Base-by-base conservation (phyloP, 164 flowering plant species). In the Warburgia ugandensis region DNA sequence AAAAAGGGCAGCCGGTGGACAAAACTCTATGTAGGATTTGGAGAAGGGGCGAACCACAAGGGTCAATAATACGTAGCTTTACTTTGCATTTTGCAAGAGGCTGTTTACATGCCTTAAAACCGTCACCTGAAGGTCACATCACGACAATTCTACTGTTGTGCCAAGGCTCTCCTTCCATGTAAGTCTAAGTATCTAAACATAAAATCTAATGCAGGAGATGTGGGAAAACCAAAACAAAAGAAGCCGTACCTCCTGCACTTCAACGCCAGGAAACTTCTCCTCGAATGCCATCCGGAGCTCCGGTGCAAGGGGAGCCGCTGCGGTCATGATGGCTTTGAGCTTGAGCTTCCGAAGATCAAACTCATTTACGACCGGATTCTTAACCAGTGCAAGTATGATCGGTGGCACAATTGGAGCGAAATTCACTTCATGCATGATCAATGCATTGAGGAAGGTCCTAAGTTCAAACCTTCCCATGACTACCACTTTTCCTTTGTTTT, bases 371-470 rank as follows among this genome's bases (percentile, higher is more conserved):
- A 85, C 68, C 0, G 97, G 97, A 48, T 80, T 77, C 74, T 89
- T 89, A 14, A 94, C 97, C 59, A 94, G 30, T 1, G 61, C 70
- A 60, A 82, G 38, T 25, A 94, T 83, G 45, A 94, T 83, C 0
- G 99, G 97, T 0, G 99, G 99, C n/a, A 89, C 97, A 14, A 89
- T 77, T 0, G 99, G 99, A 0, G 97, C 99, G 40, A 89, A 89
- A 0, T 61, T 78, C 59, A 94, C 74, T 54, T 81, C 88, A 4
- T 94, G 79, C 1, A 63, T 61, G 54, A 86, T 81, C 66, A 94
- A 49, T 0, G 90, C 86, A 36, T 69, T 72, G 48, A 94, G 16
- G 44, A 94, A 83, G 2, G 73, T 62, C 55, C 88, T 52, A 0
- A 94, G 75, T 1, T 90, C 97, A 32, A 76, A 89, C 55, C 97